These are phyloP conservation scores for Plasmodium sp. DNA, from an alignment of 169 alveolate species.

Conservation along the genomic window DNA sequence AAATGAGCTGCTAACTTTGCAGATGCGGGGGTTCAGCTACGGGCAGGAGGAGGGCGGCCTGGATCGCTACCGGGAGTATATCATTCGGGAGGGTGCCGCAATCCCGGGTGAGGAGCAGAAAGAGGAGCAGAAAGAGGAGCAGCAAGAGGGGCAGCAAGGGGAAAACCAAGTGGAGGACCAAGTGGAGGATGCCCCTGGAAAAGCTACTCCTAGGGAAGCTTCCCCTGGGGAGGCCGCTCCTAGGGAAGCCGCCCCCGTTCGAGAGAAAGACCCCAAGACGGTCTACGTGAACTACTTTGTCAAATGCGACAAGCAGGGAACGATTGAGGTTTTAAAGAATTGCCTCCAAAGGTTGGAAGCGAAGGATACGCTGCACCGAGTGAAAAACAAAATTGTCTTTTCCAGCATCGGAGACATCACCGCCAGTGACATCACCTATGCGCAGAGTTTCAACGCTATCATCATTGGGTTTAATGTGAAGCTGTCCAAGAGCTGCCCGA, in stretches of 20 bases:
- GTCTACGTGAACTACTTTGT: slow-evolving; percentile 37
- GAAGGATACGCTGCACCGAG: slow-evolving; percentile 27
- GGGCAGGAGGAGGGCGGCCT: not conserved
- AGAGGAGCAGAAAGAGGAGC: no score
- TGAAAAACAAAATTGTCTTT: slow-evolving; percentile 38
- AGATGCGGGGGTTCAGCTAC: not conserved
- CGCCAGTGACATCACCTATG: slow-evolving; percentile 45
- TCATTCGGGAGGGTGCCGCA: not conserved
- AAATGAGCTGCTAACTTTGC: not conserved
- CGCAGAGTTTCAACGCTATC: slow-evolving; percentile 46
- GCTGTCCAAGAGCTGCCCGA: slow-evolving; percentile 1
- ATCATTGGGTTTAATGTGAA: slow-evolving; percentile 58
- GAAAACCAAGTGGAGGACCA: no score
- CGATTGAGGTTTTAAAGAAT: slow-evolving; percentile 45
- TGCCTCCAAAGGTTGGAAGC: slow-evolving; percentile 1
- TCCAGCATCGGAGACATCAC: slow-evolving; percentile 59
- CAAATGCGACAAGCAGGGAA: slow-evolving; percentile 69
- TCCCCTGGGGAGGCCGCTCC: no score
- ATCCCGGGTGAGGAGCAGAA: not conserved
- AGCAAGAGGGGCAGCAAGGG: no score
- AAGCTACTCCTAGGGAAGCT: no score
- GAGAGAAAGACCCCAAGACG: not conserved
- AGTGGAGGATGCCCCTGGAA: not conserved
- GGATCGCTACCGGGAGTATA: slow-evolving; percentile 11
- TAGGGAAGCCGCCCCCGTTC: not conserved